A percentile compares a stretch with the other conserved stretches of the same genome.
phyloP scores from a whole-genome alignment of 1,139 yeast species.

The Geotrichum carabidarum region DNA sequence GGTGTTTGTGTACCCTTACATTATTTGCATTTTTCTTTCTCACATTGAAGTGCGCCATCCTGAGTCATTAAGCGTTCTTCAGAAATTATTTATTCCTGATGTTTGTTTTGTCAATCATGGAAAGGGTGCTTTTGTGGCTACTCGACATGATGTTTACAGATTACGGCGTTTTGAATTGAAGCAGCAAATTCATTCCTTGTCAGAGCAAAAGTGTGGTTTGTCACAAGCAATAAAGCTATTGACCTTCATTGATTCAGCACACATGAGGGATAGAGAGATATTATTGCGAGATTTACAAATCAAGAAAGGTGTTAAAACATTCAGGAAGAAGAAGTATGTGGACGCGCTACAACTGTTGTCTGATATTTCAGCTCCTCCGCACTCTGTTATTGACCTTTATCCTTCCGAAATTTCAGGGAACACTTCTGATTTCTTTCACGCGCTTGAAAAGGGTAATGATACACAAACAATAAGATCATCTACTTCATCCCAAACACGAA shows the following conservation, averaged over 20 bases:
- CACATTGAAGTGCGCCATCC: conserved; percentile 34
- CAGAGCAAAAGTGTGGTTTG: conserved; percentile 24
- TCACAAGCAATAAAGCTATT: conserved; percentile 46
- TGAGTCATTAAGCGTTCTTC: conserved; percentile 30
- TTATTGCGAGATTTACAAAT: conserved; percentile 45
- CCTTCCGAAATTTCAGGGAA: conserved; percentile 39
- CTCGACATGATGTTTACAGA: conserved; percentile 29
- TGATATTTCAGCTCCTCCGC: conserved; percentile 56
- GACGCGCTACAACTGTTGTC: conserved; percentile 47
- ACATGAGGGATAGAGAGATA: conserved; percentile 35
- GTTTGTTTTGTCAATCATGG: conserved; percentile 24
- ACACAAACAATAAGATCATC: background rate
- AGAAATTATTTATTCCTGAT: conserved; percentile 28
- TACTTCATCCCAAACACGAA: background rate
- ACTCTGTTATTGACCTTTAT: conserved; percentile 44
- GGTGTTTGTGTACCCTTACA: conserved; percentile 35
- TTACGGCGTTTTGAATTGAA: conserved; percentile 31
- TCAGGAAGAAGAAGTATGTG: conserved; percentile 36
- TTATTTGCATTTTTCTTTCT: conserved; percentile 28
- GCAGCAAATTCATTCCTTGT: conserved; percentile 34
- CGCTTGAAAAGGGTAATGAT: conserved; percentile 20
- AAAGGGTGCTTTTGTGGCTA: conserved; percentile 28
- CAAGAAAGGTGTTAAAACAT: conserved; percentile 39
- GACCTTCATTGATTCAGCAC: conserved; percentile 36
- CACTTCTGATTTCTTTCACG: conserved; percentile 22